phyloP scores from a whole-genome alignment of 805 yeast species.

The Barnettozyma sp. region DNA sequence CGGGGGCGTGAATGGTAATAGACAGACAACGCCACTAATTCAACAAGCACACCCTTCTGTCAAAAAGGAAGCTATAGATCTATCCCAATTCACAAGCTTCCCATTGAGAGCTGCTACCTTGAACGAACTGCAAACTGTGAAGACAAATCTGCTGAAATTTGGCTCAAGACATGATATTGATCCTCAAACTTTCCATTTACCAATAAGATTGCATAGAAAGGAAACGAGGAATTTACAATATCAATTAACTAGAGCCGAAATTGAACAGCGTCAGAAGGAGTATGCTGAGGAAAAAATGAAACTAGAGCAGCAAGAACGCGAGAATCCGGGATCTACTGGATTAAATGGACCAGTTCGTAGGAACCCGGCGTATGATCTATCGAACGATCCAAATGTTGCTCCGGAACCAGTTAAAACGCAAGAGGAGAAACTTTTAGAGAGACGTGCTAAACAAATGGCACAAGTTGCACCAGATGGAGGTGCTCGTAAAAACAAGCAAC shows the following conservation, averaged over 20 bases:
- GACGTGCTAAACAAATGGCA: slow-evolving; percentile 34
- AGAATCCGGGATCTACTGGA: slow-evolving; percentile 27
- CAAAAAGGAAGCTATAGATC: slow-evolving; percentile 17
- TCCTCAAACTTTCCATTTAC: slow-evolving; percentile 67
- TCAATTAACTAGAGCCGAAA: slow-evolving; percentile 71
- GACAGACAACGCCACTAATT: slow-evolving; percentile 1
- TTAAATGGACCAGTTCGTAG: slow-evolving; percentile 16
- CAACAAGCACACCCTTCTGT: slow-evolving; percentile 14
- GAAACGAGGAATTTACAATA: slow-evolving; percentile 90
- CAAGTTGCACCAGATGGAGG: slow-evolving; percentile 91
- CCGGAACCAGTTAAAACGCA: slow-evolving; percentile 29
- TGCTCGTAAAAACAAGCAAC: slow-evolving; percentile 59
- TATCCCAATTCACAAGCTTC: slow-evolving; percentile 31
- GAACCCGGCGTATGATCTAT: slow-evolving; percentile 9
- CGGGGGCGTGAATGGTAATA: neutral
- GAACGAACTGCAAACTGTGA: slow-evolving; percentile 63
- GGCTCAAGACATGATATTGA: slow-evolving; percentile 68
- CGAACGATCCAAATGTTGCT: slow-evolving; percentile 23
- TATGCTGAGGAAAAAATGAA: slow-evolving; percentile 32
- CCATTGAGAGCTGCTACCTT: slow-evolving; percentile 62
- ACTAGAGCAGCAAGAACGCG: slow-evolving; percentile 20
- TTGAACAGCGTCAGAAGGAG: slow-evolving; percentile 54
- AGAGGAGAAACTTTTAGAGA: slow-evolving; percentile 33
- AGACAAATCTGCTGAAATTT: slow-evolving; percentile 78
- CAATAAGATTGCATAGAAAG: slow-evolving; percentile 84